These are phyloP conservation scores for Rhizopus sp. DNA, from an alignment of 371 early-diverging fungal species.

Conservation along the genomic window DNA sequence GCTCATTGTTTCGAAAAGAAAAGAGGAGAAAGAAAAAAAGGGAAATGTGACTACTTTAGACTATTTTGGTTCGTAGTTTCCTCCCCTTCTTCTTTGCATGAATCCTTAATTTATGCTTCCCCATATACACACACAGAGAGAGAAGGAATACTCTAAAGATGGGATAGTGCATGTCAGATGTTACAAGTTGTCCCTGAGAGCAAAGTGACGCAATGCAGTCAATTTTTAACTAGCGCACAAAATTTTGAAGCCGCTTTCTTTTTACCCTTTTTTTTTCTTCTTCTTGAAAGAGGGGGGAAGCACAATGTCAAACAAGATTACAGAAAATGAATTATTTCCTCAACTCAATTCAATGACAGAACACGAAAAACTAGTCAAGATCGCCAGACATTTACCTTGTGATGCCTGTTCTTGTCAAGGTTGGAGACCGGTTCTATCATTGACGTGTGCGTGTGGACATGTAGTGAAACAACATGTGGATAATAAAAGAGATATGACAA, in stretches of 20 bases:
- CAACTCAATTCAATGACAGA: conserved; percentile 23
- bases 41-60: no score
- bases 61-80: no score
- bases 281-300: neutral
- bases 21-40: no score
- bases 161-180: no score
- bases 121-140: no score
- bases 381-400: conserved; percentile 48
- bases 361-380: conserved; percentile 43
- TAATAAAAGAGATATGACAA: conserved; percentile 41
- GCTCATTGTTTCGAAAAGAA: no score
- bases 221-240: no score
- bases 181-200: no score
- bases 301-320: conserved; percentile 1
- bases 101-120: no score
- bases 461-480: conserved; percentile 44
- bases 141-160: no score
- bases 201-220: no score
- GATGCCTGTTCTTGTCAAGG: conserved; percentile 44
- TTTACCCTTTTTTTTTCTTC: conserved; percentile 1
- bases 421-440: conserved; percentile 43
- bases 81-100: no score
- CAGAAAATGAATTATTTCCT: conserved; percentile 23
- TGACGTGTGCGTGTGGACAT: conserved; percentile 48
- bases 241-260: neutral